phyloP scores from a whole-genome alignment of 345 rosid species.

The Lepidium aucheri region DNA sequence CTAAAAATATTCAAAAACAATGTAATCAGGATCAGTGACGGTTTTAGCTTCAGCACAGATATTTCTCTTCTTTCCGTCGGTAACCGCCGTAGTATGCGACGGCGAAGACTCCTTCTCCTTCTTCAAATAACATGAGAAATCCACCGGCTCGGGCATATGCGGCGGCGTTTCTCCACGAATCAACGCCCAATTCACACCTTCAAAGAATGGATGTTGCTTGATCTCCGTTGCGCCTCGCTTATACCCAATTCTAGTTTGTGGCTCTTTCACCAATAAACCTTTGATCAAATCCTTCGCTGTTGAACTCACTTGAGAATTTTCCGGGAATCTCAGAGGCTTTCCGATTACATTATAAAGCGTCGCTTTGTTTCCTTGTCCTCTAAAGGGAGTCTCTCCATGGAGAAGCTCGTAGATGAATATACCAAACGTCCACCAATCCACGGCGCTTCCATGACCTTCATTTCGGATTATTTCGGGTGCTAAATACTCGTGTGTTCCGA shows the following conservation, averaged over 20 bases:
- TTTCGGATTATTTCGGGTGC: conserved; percentile 54
- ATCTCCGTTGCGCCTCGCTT: conserved; percentile 61
- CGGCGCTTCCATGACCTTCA: conserved; percentile 68
- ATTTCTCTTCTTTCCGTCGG: neutral
- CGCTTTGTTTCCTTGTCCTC: conserved; percentile 45
- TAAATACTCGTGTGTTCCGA: conserved; percentile 66
- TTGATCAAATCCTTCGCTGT: conserved; percentile 50
- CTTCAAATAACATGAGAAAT: conserved; percentile 7
- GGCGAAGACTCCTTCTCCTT: conserved; percentile 15
- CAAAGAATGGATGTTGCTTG: conserved; percentile 61
- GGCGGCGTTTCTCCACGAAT: conserved; percentile 25
- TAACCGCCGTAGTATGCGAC: neutral
- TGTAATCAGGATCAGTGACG: conserved; percentile 24
- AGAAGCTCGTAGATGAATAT: conserved; percentile 51
- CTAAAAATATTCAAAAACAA: conserved; percentile 25
- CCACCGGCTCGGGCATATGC: conserved; percentile 24
- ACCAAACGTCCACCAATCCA: conserved; percentile 75
- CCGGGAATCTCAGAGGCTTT: conserved; percentile 47
- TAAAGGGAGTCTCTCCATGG: conserved; percentile 52
- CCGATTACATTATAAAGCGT: conserved; percentile 51
- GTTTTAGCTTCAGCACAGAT: neutral
- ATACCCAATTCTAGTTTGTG: conserved; percentile 43
- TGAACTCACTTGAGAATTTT: conserved; percentile 34
- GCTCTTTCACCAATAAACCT: conserved; percentile 52
- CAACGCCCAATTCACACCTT: conserved; percentile 60